phyloP scores from a whole-genome alignment of 805 yeast genomes.

The Wickerhamiella australiensis region DNA sequence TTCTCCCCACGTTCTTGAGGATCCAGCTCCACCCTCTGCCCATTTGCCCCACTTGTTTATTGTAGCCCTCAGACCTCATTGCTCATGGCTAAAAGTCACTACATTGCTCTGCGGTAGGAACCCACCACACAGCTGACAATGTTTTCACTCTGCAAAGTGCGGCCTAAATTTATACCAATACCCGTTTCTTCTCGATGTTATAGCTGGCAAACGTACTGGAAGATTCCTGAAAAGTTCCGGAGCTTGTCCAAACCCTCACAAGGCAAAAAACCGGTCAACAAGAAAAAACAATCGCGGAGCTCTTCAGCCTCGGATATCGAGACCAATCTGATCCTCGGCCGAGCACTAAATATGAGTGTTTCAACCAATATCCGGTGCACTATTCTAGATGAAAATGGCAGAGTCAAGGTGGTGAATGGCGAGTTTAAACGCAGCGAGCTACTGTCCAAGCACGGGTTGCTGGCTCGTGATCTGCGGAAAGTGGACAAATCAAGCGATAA shows the following conservation, averaged over 20 bases:
- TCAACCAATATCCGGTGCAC: constrained; percentile 59
- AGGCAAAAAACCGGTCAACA: neutral
- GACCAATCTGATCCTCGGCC: constrained; percentile 20
- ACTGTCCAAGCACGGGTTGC: constrained; percentile 58
- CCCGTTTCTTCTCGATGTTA: neutral
- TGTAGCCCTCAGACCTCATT: too few species aligned
- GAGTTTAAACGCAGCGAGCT: constrained; percentile 65
- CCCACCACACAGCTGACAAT: neutral
- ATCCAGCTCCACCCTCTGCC: too few species aligned
- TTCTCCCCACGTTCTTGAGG: too few species aligned
- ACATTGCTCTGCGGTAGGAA: neutral
- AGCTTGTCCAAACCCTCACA: neutral
- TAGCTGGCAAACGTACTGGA: constrained; percentile 12
- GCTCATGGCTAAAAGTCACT: too few species aligned
- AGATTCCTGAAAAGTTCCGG: neutral
- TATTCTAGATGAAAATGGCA: constrained; percentile 58
- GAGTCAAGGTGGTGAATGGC: constrained; percentile 54
- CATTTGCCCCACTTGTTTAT: too few species aligned
- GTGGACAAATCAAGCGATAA: constrained; percentile 71
- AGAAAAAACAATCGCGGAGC: neutral
- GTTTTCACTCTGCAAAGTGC: neutral
- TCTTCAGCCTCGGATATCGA: constrained; percentile 13
- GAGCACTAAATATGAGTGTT: constrained; percentile 19
- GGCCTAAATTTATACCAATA: neutral
- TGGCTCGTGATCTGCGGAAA: constrained; percentile 83